phyloP scores from a whole-genome alignment of 139 green algal genomes.

The Chloropicon primus region DNA sequence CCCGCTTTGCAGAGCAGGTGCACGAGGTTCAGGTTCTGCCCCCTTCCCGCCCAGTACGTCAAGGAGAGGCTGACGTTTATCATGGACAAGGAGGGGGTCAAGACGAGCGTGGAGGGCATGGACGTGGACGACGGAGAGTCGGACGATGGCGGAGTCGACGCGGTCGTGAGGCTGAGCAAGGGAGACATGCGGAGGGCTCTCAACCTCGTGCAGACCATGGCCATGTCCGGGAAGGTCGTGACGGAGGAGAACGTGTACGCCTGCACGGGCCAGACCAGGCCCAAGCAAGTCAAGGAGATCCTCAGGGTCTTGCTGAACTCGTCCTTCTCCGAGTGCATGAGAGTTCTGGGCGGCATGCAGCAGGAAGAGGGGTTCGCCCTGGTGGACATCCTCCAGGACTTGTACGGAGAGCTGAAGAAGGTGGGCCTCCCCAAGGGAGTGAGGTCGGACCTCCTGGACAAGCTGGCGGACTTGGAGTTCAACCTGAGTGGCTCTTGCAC shows the following conservation, averaged over 20 bases:
- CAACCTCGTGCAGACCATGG: slow-evolving; percentile 84
- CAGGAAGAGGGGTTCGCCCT: slow-evolving; percentile 67
- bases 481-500: neutral
- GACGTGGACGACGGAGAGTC: slow-evolving; percentile 10
- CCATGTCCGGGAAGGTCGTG: slow-evolving; percentile 55
- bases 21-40: slow-evolving; percentile 90
- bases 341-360: slow-evolving; percentile 27
- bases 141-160: slow-evolving; percentile 52
- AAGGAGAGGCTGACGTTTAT: slow-evolving; percentile 57
- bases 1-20: slow-evolving; percentile 90
- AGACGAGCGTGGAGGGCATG: slow-evolving; percentile 15
- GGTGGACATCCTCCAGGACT: slow-evolving; percentile 75
- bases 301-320: slow-evolving; percentile 74
- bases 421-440: slow-evolving; percentile 53
- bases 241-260: slow-evolving; percentile 70
- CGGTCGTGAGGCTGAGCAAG: slow-evolving; percentile 57
- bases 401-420: slow-evolving; percentile 55
- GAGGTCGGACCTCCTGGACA: slow-evolving; percentile 53
- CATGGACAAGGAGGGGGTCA: slow-evolving; percentile 45
- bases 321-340: slow-evolving; percentile 29
- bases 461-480: slow-evolving; percentile 50
- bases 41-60: slow-evolving; percentile 58
- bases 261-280: slow-evolving; percentile 77
- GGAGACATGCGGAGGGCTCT: slow-evolving; percentile 92
- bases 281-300: slow-evolving; percentile 61